Conservation (phyloP, 129 eudicot genomes). For the Pittosporum tobira region DNA sequence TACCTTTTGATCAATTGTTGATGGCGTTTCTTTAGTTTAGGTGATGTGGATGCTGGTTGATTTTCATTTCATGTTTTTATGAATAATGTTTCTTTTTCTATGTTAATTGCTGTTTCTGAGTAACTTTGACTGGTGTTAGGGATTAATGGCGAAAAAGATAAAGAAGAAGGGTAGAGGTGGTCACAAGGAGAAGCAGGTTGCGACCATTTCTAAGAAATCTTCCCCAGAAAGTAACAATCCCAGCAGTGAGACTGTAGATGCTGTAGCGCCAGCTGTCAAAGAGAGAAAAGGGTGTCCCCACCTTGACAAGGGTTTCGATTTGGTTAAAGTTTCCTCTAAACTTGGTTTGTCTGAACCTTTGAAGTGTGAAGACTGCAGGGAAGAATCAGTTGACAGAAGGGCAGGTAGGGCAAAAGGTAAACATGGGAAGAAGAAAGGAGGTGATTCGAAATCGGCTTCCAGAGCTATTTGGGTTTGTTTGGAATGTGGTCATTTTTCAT, state of each 20-base stretch:
- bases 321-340: slow-evolving; percentile 44
- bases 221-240: slow-evolving; percentile 24
- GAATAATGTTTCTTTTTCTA: not conserved
- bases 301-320: slow-evolving; percentile 53
- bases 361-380: slow-evolving; percentile 81
- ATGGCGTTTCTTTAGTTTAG: not conserved
- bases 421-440: slow-evolving; percentile 59
- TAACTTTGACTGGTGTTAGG: slow-evolving; percentile 22
- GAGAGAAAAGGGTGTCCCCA: slow-evolving; percentile 63
- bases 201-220: slow-evolving; percentile 29
- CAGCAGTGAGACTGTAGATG: slow-evolving; percentile 16
- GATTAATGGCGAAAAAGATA: slow-evolving; percentile 71
- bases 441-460: slow-evolving; percentile 31
- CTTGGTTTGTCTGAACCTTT: slow-evolving; percentile 33
- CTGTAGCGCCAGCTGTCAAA: slow-evolving; percentile 24
- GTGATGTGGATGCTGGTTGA: not conserved
- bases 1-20: not conserved
- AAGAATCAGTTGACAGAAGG: slow-evolving; percentile 32
- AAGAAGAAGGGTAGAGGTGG: slow-evolving; percentile 61
- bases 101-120: not conserved
- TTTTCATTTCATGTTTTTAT: not conserved
- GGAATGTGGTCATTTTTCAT: slow-evolving; percentile 81
- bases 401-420: slow-evolving; percentile 52
- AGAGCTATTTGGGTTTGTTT: slow-evolving; percentile 78
- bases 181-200: slow-evolving; percentile 47